These are phyloP conservation scores for Hibiscus trionum DNA, from an alignment of 345 rosid species.

Conservation along the genomic window DNA sequence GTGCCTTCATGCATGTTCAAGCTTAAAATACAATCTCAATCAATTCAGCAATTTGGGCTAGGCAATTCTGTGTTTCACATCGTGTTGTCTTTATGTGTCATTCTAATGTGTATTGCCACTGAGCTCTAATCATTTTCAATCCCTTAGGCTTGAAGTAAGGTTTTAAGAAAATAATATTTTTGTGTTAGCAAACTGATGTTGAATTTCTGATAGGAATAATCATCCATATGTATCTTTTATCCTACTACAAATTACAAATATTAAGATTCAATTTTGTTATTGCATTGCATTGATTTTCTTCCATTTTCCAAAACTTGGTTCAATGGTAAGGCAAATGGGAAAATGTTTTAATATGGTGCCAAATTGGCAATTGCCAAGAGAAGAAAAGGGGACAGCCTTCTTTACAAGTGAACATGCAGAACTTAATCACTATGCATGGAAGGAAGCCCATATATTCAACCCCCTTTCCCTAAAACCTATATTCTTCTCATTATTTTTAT, in stretches of 20 bases:
- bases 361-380: background rate
- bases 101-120: too few relatives aligned
- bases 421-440: background rate
- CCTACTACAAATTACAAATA: background rate
- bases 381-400: too few relatives aligned
- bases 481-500: too few relatives aligned
- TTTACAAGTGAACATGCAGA: background rate
- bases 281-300: background rate
- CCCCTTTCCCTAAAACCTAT: background rate
- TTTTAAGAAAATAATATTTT: background rate
- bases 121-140: too few relatives aligned
- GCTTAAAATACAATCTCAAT: background rate
- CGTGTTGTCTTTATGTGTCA: too few relatives aligned
- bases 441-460: background rate
- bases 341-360: background rate
- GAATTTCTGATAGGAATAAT: too few relatives aligned
- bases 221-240: background rate
- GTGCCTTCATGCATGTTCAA: background rate
- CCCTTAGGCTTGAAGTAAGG: background rate
- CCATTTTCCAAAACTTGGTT: background rate
- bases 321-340: background rate
- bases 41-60: too few relatives aligned
- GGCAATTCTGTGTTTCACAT: too few relatives aligned
- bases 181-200: background rate
- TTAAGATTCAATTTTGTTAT: too few relatives aligned